Evolutionary conservation across 2,329 filamentous ascomycete genomes (phyloP).

Genomic region (Sporothrix protearum): DNA sequence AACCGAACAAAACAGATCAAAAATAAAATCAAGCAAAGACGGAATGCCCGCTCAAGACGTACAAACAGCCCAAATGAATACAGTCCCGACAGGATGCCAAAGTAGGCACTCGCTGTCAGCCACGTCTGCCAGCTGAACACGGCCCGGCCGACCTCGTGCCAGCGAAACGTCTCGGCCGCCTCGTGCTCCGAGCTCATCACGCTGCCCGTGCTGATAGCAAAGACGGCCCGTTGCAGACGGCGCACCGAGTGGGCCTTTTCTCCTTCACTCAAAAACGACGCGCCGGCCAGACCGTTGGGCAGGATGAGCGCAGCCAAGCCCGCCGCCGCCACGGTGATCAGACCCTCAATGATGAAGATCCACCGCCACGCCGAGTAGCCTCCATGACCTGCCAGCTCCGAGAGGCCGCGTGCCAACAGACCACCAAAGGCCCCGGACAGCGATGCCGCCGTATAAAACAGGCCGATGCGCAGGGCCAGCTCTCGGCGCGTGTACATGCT

Average conservation of each 20-base stretch:
- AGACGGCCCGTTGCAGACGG: slow-evolving; percentile 36
- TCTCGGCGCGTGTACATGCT: slow-evolving; percentile 58
- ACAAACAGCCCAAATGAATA: slow-evolving; percentile 65
- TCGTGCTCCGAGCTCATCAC: slow-evolving; percentile 25
- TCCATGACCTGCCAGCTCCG: slow-evolving; percentile 54
- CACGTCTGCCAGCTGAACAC: slow-evolving; percentile 59
- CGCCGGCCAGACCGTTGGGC: slow-evolving; percentile 53
- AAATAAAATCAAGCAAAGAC: too few species aligned
- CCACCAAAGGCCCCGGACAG: slow-evolving; percentile 63
- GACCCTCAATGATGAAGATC: slow-evolving; percentile 60
- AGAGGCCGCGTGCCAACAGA: slow-evolving; percentile 58
- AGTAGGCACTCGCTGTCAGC: slow-evolving; percentile 61
- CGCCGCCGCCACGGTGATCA: slow-evolving; percentile 55
- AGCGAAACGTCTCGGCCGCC: slow-evolving; percentile 48
- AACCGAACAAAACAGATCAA: not conserved
- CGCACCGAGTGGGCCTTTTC: slow-evolving; percentile 50
- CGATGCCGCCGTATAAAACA: slow-evolving; percentile 66
- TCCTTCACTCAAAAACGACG: slow-evolving; percentile 50
- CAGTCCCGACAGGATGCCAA: slow-evolving; percentile 54
- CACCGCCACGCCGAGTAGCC: slow-evolving; percentile 57
- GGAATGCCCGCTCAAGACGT: not conserved
- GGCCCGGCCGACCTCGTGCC: slow-evolving; percentile 61
- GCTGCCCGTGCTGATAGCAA: not conserved
- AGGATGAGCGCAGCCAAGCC: slow-evolving; percentile 51
- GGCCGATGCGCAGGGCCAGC: slow-evolving; percentile 59